These are phyloP conservation scores for Phialophora expanda DNA, from an alignment of 2,329 filamentous ascomycete species.

Conservation along the genomic window DNA sequence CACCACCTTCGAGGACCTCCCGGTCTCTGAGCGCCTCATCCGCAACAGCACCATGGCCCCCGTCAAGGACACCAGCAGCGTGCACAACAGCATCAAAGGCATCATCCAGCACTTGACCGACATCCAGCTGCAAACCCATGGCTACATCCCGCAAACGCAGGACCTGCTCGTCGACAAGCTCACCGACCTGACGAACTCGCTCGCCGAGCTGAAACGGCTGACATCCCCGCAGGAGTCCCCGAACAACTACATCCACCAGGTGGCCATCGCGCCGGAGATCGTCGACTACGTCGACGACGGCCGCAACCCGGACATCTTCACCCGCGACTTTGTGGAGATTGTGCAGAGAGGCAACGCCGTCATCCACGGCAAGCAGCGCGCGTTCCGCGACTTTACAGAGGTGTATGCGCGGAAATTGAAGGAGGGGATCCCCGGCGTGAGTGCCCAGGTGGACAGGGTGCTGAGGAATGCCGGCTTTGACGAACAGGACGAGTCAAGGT, in stretches of 20 bases:
- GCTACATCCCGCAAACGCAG: constrained; percentile 63
- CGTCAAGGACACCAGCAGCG: constrained; percentile 36
- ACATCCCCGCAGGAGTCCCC: constrained; percentile 35
- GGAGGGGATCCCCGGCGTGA: constrained; percentile 62
- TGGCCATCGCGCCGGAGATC: constrained; percentile 65
- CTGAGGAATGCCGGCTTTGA: constrained; percentile 47
- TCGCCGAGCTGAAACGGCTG: constrained; percentile 58
- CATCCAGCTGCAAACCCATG: constrained; percentile 63
- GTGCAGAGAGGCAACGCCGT: constrained; percentile 68
- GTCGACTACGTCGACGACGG: constrained; percentile 67
- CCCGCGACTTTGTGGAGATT: constrained; percentile 67
- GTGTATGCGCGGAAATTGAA: constrained; percentile 64
- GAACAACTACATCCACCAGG: constrained; percentile 43
- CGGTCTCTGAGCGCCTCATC: neutral
- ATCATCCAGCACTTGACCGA: constrained; percentile 68
- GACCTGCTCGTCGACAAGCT: constrained; percentile 64
- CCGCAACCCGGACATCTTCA: constrained; percentile 71
- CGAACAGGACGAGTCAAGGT: neutral
- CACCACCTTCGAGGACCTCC: constrained; percentile 15
- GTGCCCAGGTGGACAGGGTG: constrained; percentile 58
- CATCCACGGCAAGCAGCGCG: constrained; percentile 65
- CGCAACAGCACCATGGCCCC: constrained; percentile 31
- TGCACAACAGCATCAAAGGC: constrained; percentile 51
- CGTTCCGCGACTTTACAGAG: constrained; percentile 64
- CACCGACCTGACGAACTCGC: constrained; percentile 57